Conservation (phyloP, 2,329 filamentous ascomycete species). For the Penicillium aurantiogriseum region DNA sequence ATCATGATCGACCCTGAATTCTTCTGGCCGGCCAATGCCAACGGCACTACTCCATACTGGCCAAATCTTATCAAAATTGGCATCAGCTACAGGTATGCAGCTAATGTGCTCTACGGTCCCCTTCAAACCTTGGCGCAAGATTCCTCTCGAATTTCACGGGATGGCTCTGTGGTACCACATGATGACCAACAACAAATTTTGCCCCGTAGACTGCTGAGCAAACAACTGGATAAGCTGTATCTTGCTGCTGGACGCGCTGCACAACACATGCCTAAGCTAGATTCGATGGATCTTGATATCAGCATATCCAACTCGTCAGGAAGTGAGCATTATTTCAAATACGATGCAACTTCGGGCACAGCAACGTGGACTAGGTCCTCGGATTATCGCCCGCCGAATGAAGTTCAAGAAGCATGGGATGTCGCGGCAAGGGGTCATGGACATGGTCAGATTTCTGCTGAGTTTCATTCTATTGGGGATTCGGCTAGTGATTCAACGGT, state of each 20-base stretch:
- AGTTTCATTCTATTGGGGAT: neutral
- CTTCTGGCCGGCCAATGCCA: neutral
- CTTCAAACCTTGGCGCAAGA: too few species aligned
- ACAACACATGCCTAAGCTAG: neutral
- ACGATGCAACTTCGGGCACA: neutral
- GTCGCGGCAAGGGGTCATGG: neutral
- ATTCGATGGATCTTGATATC: neutral
- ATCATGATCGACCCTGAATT: neutral
- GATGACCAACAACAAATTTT: neutral
- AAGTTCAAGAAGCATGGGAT: neutral
- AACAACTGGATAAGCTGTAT: neutral
- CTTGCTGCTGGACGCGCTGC: neutral
- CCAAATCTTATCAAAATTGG: neutral
- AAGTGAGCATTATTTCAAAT: neutral
- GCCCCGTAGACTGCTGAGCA: neutral
- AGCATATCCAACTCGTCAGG: accelerated
- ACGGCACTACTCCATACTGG: neutral
- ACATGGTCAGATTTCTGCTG: neutral
- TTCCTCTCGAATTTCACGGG: neutral
- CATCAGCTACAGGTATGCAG: neutral
- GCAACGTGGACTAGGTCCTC: neutral
- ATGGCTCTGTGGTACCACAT: accelerated
- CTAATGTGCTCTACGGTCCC: too few species aligned
- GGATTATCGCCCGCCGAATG: neutral
- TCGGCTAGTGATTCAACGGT: too few species aligned